Evolutionary conservation across 805 yeast genomes (phyloP).

Genomic region (Nakazawaea ambrosiae): DNA sequence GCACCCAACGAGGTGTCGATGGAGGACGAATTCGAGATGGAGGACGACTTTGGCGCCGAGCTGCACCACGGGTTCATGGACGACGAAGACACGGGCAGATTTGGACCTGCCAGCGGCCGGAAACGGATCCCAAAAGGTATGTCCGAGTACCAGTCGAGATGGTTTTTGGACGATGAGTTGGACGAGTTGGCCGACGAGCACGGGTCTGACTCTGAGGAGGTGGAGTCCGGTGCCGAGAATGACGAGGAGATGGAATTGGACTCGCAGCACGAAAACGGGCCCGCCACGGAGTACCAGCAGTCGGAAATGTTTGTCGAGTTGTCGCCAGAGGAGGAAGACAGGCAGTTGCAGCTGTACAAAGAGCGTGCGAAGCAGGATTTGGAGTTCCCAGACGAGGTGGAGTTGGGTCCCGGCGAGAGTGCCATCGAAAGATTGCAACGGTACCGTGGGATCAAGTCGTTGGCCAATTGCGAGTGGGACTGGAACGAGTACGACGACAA

Average conservation of each 20-base stretch:
- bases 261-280: constrained; percentile 27
- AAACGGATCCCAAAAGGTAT: constrained; percentile 59
- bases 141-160: constrained; percentile 69
- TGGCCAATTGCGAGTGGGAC: constrained; percentile 82
- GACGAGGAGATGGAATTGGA: constrained; percentile 25
- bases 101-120: constrained; percentile 16
- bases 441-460: constrained; percentile 82
- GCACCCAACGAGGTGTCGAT: constrained; percentile 48
- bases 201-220: constrained; percentile 35
- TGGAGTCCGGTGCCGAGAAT: constrained; percentile 14
- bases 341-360: constrained; percentile 66
- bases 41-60: no score
- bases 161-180: constrained; percentile 61
- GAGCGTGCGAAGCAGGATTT: constrained; percentile 70
- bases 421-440: constrained; percentile 70
- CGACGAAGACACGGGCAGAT: constrained; percentile 17
- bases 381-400: constrained; percentile 95
- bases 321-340: constrained; percentile 74
- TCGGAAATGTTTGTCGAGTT: constrained; percentile 65
- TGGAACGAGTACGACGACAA: constrained; percentile 72
- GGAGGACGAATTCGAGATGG: constrained; percentile 21
- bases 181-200: constrained; percentile 29
- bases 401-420: constrained; percentile 66
- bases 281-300: constrained; percentile 17
- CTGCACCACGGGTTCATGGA: no score